These are phyloP conservation scores for Takakia lepidozioides DNA, from an alignment of 225 moss, liverwort and hornwort species.

Conservation along the genomic window DNA sequence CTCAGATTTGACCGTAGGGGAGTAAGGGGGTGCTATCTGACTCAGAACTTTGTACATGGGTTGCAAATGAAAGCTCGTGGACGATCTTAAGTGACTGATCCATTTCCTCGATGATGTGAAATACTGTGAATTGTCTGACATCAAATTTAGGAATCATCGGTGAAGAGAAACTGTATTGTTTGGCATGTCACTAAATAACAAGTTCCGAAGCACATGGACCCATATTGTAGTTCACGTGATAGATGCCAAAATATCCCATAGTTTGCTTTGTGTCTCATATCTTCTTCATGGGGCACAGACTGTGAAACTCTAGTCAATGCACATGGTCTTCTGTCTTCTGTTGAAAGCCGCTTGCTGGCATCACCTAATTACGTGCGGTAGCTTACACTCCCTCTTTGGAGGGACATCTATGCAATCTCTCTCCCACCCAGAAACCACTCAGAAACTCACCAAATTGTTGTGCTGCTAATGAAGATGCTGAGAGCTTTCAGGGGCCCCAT, in stretches of 20 bases:
- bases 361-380: slow-evolving; percentile 31
- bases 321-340: slow-evolving; percentile 40
- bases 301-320: slow-evolving; percentile 76
- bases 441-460: no score
- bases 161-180: no score
- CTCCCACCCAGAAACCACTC: neutral
- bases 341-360: slow-evolving; percentile 49
- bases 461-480: no score
- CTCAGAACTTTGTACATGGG: slow-evolving; percentile 55
- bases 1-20: slow-evolving; percentile 46
- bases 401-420: slow-evolving; percentile 10
- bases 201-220: no score
- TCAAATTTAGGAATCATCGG: no score
- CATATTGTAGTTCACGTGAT: no score
- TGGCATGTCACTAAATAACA: no score
- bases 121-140: no score
- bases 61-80: slow-evolving; percentile 35
- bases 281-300: slow-evolving; percentile 88
- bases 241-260: no score
- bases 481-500: no score
- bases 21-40: slow-evolving; percentile 58
- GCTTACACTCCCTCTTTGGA: slow-evolving; percentile 42
- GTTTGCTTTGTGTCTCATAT: slow-evolving; percentile 35
- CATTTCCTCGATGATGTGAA: no score
- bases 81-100: slow-evolving; percentile 33